Percentiles rank a stretch among this genome's conserved stretches.
Evolutionary conservation across 1,139 yeast species (phyloP).

Genomic region (Taphrina sp.): DNA sequence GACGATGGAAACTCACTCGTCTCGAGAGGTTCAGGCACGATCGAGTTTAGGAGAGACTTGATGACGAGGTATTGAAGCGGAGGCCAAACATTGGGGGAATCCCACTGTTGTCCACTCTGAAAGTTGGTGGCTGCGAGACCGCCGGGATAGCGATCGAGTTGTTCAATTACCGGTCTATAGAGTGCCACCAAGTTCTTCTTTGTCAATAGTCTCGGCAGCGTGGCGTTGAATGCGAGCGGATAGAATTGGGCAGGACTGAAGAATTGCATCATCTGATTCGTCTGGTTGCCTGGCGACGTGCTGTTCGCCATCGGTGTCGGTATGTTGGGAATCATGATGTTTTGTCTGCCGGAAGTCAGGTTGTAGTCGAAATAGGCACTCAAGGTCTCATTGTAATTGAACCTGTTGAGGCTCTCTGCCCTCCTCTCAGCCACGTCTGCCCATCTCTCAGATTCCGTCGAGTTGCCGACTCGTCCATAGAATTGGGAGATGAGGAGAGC

Average conservation of each 20-base stretch:
- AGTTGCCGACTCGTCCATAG: constrained; percentile 1
- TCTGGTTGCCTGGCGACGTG: constrained; percentile 1
- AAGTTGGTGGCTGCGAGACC: constrained; percentile 31
- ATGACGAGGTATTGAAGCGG: constrained; percentile 30
- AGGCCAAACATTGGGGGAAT: constrained; percentile 33
- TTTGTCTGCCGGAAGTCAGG: constrained; percentile 10
- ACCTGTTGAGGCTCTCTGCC: not conserved
- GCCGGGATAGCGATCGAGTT: constrained; percentile 17
- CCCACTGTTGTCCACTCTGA: constrained; percentile 30
- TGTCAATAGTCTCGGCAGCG: not conserved
- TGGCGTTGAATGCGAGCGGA: constrained; percentile 30
- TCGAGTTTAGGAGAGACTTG: constrained; percentile 21
- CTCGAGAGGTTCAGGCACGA: not conserved
- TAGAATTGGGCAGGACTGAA: constrained; percentile 23
- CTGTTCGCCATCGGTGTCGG: not conserved
- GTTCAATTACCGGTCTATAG: constrained; percentile 17
- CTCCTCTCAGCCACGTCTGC: constrained; percentile 12
- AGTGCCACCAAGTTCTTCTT: not conserved
- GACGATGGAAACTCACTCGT: too few relatives aligned
- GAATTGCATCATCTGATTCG: not conserved
- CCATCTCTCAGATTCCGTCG: constrained; percentile 11
- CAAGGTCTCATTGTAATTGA: constrained; percentile 17
- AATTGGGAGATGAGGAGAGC: constrained; percentile 22
- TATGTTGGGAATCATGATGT: not conserved
- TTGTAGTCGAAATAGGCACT: constrained; percentile 26